These are phyloP conservation scores for Exophiala calicioides DNA, from an alignment of 2,329 filamentous ascomycete species.

Conservation along the genomic window DNA sequence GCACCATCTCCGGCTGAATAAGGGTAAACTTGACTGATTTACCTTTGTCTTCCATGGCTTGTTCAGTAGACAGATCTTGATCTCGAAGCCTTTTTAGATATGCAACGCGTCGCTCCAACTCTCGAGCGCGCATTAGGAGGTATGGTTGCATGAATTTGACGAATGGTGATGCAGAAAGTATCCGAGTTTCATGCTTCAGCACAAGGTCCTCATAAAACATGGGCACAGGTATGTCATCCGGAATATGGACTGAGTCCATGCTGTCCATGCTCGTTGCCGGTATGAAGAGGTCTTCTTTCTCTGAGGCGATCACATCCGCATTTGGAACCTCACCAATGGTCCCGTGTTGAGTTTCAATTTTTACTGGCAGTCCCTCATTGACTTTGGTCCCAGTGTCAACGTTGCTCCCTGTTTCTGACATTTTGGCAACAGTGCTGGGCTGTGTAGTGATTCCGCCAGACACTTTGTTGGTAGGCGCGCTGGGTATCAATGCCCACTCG, in stretches of 20 bases:
- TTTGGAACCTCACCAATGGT: constrained; percentile 16
- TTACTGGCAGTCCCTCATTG: constrained; percentile 16
- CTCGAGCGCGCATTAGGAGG: constrained; percentile 84
- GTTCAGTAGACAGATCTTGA: constrained; percentile 51
- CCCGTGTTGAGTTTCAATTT: constrained; percentile 17
- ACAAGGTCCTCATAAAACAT: constrained; percentile 96
- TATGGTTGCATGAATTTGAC: constrained; percentile 95
- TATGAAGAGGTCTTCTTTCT: constrained; percentile 19
- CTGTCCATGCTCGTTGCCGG: constrained; percentile 35
- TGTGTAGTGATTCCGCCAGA: constrained; percentile 5
- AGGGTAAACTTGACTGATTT: constrained; percentile 78
- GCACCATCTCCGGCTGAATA: constrained; percentile 94
- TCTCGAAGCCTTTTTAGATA: constrained; percentile 82
- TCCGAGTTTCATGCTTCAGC: constrained; percentile 86
- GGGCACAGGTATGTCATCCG: constrained; percentile 79
- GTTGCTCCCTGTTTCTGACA: background rate
- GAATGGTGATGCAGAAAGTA: constrained; percentile 92
- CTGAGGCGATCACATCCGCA: constrained; percentile 18
- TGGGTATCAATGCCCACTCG: constrained; percentile 81
- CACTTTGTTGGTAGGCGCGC: constrained; percentile 11
- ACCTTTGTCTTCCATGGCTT: constrained; percentile 60
- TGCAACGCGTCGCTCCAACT: constrained; percentile 80
- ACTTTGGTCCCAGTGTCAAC: constrained; percentile 3
- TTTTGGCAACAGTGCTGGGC: constrained; percentile 1
- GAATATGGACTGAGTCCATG: constrained; percentile 59